Evolutionary conservation across 805 yeast genomes (phyloP), one percentile per base, ranked within the genome.

Genomic region (Hanseniaspora taiwanica): DNA sequence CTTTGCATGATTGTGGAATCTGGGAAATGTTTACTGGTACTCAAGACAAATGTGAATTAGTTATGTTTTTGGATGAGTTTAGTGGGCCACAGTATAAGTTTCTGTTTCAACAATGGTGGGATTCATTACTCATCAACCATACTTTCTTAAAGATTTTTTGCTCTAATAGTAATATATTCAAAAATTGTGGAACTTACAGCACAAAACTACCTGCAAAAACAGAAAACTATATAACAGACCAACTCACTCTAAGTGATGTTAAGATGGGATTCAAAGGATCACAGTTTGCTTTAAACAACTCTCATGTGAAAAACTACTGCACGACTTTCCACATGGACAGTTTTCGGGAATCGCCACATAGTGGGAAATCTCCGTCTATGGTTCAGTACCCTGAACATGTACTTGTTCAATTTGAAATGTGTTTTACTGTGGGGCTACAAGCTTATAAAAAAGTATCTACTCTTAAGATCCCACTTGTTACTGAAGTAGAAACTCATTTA

Each of bases 11-110:
- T 13, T 19, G 21, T 18, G 36, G 36, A n/a, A 19, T 33, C 12
- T 33, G 36, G 36, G 36, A 33, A 18, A 33, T 33, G 36, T 33
- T 33, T 7, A 25, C 29, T 8, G 29, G 29, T 14, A 13, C 34
- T 9, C 12, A 18, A 19, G 36, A 17, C 23, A 33, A 18, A 33
- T 33, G 36, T 18, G 24, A 20, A 7, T 19, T 33, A 12, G 36
- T 33, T 10, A 33, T 20, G 24, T 33, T 33, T 33, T 20, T 19
- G 10, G 36, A 33, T n/a, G 24, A 20, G 3, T 33, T 33, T 33
- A 23, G 12, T 4, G 36, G 24, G 3, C 8, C n/a, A 18, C 9
- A 18, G 9, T 20, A 18, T 16, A n/a, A 33, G 14, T 9, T 7
- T 12, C 6, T 19, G 3, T 18, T 32, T 12, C n/a, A 19, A 6